These are phyloP conservation scores for Pharus latifolius DNA, from an alignment of 176 grass and related monocot genomes.

Conservation along the genomic window DNA sequence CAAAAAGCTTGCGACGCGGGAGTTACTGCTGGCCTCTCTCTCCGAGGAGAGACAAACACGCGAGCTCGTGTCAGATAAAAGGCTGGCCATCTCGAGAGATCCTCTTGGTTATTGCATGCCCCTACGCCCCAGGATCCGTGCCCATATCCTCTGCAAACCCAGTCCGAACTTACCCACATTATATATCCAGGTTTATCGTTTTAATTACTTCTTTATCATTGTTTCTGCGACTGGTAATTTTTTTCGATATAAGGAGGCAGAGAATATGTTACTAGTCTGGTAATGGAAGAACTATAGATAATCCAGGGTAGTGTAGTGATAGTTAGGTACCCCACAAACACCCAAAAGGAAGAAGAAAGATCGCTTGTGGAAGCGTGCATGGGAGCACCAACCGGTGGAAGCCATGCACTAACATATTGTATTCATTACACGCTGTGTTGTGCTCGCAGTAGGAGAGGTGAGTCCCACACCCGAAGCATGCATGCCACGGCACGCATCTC, in stretches of 20 bases:
- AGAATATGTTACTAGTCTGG: too few species aligned
- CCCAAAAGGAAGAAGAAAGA: conserved; percentile 22
- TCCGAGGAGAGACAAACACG: conserved; percentile 57
- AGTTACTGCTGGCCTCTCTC: conserved; percentile 32
- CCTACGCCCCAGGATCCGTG: neutral
- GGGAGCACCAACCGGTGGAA: conserved; percentile 26
- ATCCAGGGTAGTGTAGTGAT: conserved; percentile 20
- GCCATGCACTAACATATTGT: conserved; percentile 26
- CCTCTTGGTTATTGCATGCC: conserved; percentile 8
- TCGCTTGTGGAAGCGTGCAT: conserved; percentile 57
- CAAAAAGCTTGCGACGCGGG: conserved; percentile 59
- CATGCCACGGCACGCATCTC: conserved; percentile 19
- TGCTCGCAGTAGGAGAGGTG: conserved; percentile 17
- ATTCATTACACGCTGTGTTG: conserved; percentile 21
- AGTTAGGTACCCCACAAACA: conserved; percentile 26
- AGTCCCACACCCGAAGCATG: conserved; percentile 40
- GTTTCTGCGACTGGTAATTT: too few species aligned
- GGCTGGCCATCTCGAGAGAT: conserved; percentile 36
- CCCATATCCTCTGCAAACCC: conserved; percentile 7
- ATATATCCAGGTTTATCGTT: too few species aligned
- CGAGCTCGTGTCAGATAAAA: conserved; percentile 43
- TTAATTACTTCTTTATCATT: too few species aligned
- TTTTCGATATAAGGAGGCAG: too few species aligned
- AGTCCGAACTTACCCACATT: neutral
- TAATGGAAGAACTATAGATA: conserved; percentile 9